A percentile compares a stretch with the other conserved stretches of the same genome.
These are phyloP conservation scores for Balamuthia mandrillaris DNA, from an alignment of 208 protist genomes.

Conservation along the genomic window DNA sequence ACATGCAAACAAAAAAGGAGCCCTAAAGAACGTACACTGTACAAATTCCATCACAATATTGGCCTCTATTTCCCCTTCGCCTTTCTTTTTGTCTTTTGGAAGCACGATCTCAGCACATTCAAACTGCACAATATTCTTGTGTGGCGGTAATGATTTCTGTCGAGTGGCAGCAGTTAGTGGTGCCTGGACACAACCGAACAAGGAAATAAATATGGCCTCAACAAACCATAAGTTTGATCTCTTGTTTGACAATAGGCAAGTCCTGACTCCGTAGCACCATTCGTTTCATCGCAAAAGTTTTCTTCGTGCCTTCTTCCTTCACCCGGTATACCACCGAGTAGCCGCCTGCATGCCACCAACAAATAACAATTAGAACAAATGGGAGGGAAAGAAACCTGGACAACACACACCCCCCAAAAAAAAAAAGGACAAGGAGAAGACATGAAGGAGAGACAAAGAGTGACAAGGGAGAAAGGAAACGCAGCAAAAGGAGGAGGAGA, in stretches of 20 bases:
- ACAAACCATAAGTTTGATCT: constrained; percentile 16
- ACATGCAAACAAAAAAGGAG: background rate
- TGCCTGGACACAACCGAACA: background rate
- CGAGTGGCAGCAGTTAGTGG: background rate
- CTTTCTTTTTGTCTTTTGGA: background rate
- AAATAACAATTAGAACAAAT: background rate
- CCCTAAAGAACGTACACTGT: background rate
- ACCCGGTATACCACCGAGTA: constrained; percentile 30
- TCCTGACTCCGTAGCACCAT: background rate
- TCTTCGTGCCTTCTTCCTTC: constrained; percentile 18
- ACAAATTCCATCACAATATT: constrained; percentile 39
- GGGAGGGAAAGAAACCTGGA: background rate
- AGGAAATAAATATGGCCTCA: background rate
- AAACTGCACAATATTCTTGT: constrained; percentile 15
- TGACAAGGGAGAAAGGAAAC: background rate
- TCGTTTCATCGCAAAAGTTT: constrained; percentile 7
- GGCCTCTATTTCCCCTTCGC: constrained; percentile 21
- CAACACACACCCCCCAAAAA: background rate
- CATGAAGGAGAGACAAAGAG: background rate
- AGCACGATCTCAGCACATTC: constrained; percentile 21
- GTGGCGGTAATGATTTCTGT: constrained; percentile 23
- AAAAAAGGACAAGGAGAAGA: background rate
- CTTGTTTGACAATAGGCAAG: constrained; percentile 1
- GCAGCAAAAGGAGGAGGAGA: background rate
- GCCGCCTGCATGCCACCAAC: background rate